A percentile compares a stretch with the other conserved stretches of the same genome.
phyloP scores from a whole-genome alignment of 164 flowering plant genomes.

The Kingdonia uniflora region DNA sequence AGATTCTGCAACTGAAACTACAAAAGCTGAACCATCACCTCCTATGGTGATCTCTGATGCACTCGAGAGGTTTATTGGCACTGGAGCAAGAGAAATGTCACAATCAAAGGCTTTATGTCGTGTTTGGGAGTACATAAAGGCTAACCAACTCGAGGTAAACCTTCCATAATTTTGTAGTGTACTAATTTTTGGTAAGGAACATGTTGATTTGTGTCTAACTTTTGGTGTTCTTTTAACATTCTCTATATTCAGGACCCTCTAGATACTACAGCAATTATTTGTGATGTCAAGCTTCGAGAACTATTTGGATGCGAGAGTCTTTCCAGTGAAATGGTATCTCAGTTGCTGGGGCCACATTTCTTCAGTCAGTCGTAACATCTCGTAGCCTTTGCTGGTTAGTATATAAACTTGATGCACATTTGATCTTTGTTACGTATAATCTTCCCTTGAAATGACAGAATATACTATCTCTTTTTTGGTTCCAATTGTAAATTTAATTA shows the following conservation, averaged over 20 bases:
- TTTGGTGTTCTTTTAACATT: background rate
- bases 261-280: conserved; percentile 52
- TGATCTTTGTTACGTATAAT: background rate
- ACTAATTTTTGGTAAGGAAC: background rate
- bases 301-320: conserved; percentile 77
- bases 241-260: conserved; percentile 45
- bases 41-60: conserved; percentile 63
- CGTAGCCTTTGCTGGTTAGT: conserved; percentile 31
- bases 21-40: background rate
- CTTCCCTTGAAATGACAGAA: too few species aligned
- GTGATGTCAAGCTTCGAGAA: conserved; percentile 76
- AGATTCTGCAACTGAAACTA: conserved; percentile 28
- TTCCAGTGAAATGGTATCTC: conserved; percentile 53
- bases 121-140: conserved; percentile 76
- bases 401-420: background rate
- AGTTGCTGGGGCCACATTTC: conserved; percentile 57
- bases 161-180: background rate
- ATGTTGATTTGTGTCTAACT: background rate
- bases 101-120: conserved; percentile 45
- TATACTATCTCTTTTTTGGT: too few species aligned
- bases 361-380: conserved; percentile 35
- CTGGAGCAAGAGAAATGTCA: conserved; percentile 61
- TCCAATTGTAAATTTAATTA: background rate
- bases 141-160: conserved; percentile 61
- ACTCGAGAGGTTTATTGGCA: conserved; percentile 71